Evolutionary conservation across 2,329 filamentous ascomycete species (phyloP).

Genomic region (Penicillium crustosum): DNA sequence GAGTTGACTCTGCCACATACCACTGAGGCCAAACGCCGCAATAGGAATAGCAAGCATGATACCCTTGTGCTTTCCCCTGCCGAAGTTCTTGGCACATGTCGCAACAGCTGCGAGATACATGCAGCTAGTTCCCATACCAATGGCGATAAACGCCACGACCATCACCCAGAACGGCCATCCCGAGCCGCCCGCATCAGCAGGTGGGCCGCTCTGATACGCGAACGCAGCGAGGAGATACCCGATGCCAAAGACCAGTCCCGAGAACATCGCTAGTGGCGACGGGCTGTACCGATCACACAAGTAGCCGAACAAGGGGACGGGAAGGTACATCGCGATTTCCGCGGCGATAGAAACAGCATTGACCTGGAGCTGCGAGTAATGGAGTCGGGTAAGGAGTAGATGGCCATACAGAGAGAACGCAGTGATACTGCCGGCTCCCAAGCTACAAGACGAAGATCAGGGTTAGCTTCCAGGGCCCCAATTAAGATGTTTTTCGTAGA

Average conservation of each 20-base stretch:
- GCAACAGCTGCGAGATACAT: constrained; percentile 93
- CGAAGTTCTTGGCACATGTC: constrained; percentile 97
- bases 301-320: constrained; percentile 86
- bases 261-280: constrained; percentile 69
- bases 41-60: constrained; percentile 88
- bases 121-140: constrained; percentile 79
- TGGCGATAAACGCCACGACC: constrained; percentile 77
- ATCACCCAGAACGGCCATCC: constrained; percentile 77
- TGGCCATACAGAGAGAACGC: constrained; percentile 93
- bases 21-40: constrained; percentile 86
- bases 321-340: constrained; percentile 84
- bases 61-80: constrained; percentile 80
- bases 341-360: constrained; percentile 86
- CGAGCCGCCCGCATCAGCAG: constrained; percentile 50
- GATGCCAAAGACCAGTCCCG: constrained; percentile 70
- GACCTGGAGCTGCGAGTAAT: constrained; percentile 88
- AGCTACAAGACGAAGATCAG: constrained; percentile 35
- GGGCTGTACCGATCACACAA: constrained; percentile 87
- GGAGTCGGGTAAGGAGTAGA: constrained; percentile 79
- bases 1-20: constrained; percentile 93
- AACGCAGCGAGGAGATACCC: constrained; percentile 84
- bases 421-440: constrained; percentile 88
- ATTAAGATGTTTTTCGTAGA: neutral
- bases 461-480: constrained; percentile 5
- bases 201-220: constrained; percentile 65